Conservation (phyloP, 371 early-diverging fungal species). For the Mucor velutinosus region DNA sequence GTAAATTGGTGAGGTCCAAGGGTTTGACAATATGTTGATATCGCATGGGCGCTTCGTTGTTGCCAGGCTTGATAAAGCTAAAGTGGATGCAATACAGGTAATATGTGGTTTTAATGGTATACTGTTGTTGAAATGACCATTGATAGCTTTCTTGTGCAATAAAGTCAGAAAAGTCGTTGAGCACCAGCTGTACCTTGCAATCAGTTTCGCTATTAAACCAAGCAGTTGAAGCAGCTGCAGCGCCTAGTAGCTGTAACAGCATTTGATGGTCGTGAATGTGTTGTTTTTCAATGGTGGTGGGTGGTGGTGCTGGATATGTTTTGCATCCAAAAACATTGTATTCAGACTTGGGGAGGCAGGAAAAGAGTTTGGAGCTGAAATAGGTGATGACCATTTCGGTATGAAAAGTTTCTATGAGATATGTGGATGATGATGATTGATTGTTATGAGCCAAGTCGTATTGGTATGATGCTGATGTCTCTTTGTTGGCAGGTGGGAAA, state of each 20-base stretch:
- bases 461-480: slow-evolving; percentile 31
- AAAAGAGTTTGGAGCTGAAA: slow-evolving; percentile 25
- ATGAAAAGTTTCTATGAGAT: slow-evolving; percentile 36
- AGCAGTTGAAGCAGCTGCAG: background rate
- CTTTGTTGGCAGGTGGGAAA: slow-evolving; percentile 27
- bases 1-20: background rate
- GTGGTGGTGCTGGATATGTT: background rate
- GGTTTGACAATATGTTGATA: background rate
- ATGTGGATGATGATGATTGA: slow-evolving; percentile 18
- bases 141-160: slow-evolving; percentile 48
- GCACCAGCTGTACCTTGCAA: slow-evolving; percentile 4
- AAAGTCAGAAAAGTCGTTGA: slow-evolving; percentile 35
- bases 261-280: slow-evolving; percentile 3
- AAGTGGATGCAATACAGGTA: slow-evolving; percentile 30
- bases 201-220: background rate
- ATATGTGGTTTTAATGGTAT: slow-evolving; percentile 27
- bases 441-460: slow-evolving; percentile 29
- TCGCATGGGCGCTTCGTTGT: background rate
- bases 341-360: slow-evolving; percentile 26
- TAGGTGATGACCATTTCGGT: slow-evolving; percentile 22
- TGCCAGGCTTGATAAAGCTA: slow-evolving; percentile 17
- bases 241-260: background rate
- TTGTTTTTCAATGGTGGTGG: background rate
- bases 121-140: slow-evolving; percentile 29
- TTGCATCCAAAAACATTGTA: slow-evolving; percentile 25